Base-by-base conservation (phyloP, 495 filamentous ascomycete species). In the Podospora conica region DNA sequence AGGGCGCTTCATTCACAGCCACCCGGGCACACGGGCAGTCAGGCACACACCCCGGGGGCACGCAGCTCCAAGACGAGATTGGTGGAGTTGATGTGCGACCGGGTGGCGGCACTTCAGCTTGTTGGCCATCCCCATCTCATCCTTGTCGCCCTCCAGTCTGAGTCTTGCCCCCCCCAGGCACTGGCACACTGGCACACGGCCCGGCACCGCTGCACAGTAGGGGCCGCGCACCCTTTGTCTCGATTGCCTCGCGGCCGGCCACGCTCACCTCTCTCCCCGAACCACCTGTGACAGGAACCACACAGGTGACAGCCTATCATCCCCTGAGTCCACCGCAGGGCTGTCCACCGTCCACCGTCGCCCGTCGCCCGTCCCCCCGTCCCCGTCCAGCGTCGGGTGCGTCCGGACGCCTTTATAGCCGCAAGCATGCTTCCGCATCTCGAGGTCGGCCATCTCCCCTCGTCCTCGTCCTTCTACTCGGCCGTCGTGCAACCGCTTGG, bases 381-480 rank as follows among this genome's bases (percentile, higher is more conserved):
- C n/a, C n/a, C n/a, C n/a, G n/a, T n/a, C 40, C 40, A 48, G 40
- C n/a, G 40, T n/a, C 15, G 59, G 59, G 33, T 61, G 33, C 15
- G 28, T n/a, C 69, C 70, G 70, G 58, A 60, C 63, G 28, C 65
- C 65, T 58, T 63, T 70, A 72, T 63, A 71, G 60, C 53, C 60
- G 27, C 40, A 55, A 55, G 18, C 48, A 77, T 78, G 67, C 71
- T 80, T 66, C 83, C 82, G 61, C 75, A 77, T 60, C 61, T 83
- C 56, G 78, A 83, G 70, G 91, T 94, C 71, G 87, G 86, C 56
- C 86, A 93, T 73, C 88, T 95, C 53, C 86, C 91, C 9, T 87
- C 86, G 21, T 88, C 91, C 9, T 87, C 86, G 55, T 93, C 90
- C 1, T 94, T 93, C 80, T 96, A 90, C 76, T 84, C 93, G 5